These are phyloP conservation scores for Eimeria tenella DNA, from an alignment of 169 alveolate genomes.

Conservation along the genomic window DNA sequence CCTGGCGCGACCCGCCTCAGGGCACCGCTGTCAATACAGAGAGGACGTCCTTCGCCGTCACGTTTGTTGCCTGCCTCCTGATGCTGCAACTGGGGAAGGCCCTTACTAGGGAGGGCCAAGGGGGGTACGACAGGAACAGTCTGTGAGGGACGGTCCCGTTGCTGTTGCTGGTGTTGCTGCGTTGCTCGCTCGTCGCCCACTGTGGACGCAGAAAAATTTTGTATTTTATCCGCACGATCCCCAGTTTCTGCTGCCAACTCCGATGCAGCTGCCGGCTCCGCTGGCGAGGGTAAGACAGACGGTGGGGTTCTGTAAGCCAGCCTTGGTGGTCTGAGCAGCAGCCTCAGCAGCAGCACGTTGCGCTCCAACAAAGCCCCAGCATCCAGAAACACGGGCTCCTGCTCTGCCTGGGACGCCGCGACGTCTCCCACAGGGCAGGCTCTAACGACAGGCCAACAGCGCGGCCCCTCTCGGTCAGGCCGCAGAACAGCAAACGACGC, in stretches of 20 bases:
- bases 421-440: background rate
- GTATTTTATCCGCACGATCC: background rate
- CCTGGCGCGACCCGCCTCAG: background rate
- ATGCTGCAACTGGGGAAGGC: slow-evolving; percentile 30
- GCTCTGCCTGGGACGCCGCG: slow-evolving; percentile 5
- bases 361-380: slow-evolving; percentile 33
- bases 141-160: background rate
- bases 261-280: background rate
- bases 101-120: slow-evolving; percentile 34
- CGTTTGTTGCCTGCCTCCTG: slow-evolving; percentile 27
- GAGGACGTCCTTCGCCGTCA: background rate
- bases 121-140: slow-evolving; percentile 52
- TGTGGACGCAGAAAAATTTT: background rate
- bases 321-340: slow-evolving; percentile 39
- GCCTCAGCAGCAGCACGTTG: slow-evolving; percentile 69
- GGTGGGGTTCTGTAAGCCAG: background rate
- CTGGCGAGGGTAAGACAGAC: background rate
- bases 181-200: background rate
- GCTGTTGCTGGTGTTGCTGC: slow-evolving; percentile 10
- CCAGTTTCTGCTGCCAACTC: background rate
- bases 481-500: slow-evolving; percentile 34
- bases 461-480: slow-evolving; percentile 49
- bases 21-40: background rate
- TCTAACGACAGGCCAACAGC: slow-evolving; percentile 34
- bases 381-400: slow-evolving; percentile 35